Evolutionary conservation across 805 yeast genomes (phyloP).

Genomic region (Candida succiphila): DNA sequence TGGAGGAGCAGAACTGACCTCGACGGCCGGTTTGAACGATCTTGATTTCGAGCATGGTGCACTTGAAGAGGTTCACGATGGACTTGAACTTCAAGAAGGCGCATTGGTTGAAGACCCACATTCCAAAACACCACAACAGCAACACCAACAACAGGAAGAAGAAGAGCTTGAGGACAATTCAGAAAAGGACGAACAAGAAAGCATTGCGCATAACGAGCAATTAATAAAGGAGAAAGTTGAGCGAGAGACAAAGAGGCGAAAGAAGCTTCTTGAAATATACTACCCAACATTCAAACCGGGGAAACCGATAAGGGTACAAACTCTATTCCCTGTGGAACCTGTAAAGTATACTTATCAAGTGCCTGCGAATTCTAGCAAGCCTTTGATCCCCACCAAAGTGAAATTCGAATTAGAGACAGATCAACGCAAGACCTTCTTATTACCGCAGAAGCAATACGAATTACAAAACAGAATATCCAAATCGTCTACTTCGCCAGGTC

Average conservation of each 20-base stretch:
- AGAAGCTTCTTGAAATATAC: constrained; percentile 31
- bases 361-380: constrained; percentile 32
- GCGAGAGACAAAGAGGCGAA: constrained; percentile 22
- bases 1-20: constrained; percentile 18
- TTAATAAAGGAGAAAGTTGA: constrained; percentile 9
- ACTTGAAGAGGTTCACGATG: constrained; percentile 8
- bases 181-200: constrained; percentile 3
- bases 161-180: constrained; percentile 14
- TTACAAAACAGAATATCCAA: constrained; percentile 4
- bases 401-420: constrained; percentile 57
- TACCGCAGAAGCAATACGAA: constrained; percentile 9
- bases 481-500: no score
- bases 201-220: constrained; percentile 4
- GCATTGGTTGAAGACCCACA: constrained; percentile 1
- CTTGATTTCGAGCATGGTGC: constrained; percentile 19
- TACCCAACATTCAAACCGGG: constrained; percentile 56
- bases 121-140: constrained; percentile 1
- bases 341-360: constrained; percentile 39
- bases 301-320: constrained; percentile 52
- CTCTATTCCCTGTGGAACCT: constrained; percentile 53
- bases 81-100: constrained; percentile 13
- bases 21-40: constrained; percentile 14
- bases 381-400: constrained; percentile 49
- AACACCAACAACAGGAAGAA: constrained; percentile 1
- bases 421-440: constrained; percentile 41